Conservation (phyloP, 1,139 yeast genomes). For the Blastobotrys proliferans region DNA sequence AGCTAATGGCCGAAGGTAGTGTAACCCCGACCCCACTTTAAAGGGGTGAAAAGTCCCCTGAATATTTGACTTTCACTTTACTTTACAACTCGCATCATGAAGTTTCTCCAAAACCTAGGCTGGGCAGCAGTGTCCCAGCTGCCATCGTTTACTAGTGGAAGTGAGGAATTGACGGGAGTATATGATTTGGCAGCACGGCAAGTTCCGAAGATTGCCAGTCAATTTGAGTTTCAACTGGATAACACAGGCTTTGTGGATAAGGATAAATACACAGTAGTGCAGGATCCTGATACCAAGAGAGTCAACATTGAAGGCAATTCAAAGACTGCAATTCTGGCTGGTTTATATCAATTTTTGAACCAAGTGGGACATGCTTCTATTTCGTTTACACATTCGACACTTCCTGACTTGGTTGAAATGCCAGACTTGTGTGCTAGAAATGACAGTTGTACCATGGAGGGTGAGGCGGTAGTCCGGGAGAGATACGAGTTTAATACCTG, state of each 20-base stretch:
- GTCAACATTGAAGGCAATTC: constrained; percentile 16
- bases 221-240: constrained; percentile 6
- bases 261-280: constrained; percentile 7
- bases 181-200: constrained; percentile 7
- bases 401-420: constrained; percentile 11
- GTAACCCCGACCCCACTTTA: too few relatives aligned
- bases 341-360: constrained; percentile 17
- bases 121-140: not conserved
- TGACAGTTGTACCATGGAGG: constrained; percentile 7
- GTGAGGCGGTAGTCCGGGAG: constrained; percentile 18
- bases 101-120: not conserved
- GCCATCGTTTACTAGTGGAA: not conserved
- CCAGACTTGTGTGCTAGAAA: constrained; percentile 14
- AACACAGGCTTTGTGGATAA: not conserved
- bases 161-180: constrained; percentile 4
- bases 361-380: constrained; percentile 16
- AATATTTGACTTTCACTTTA: not conserved
- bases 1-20: too few relatives aligned
- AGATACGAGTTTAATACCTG: constrained; percentile 21
- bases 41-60: too few relatives aligned
- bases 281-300: not conserved
- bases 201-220: constrained; percentile 4
- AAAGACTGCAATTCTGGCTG: constrained; percentile 17
- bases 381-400: constrained; percentile 18
- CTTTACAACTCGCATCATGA: constrained; percentile 1